phyloP scores from a whole-genome alignment of 208 protist genomes.

The Leishmania amazonensis region DNA sequence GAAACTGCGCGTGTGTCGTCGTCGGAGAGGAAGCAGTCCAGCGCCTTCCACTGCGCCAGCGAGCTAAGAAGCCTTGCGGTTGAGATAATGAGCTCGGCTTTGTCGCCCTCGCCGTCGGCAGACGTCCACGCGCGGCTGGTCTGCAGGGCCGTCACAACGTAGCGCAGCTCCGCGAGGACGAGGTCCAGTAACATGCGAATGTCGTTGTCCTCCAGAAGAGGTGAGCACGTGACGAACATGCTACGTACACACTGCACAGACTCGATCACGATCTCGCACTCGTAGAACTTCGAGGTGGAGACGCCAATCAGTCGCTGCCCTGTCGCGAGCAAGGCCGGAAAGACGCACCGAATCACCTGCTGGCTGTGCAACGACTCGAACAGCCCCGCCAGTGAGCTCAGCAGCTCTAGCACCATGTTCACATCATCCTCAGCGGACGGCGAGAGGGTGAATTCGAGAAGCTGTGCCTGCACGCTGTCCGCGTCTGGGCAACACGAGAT shows the following conservation, averaged over 20 bases:
- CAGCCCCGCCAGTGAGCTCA: conserved; percentile 42
- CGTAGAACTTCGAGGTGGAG: conserved; percentile 32
- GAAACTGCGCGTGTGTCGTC: conserved; percentile 41
- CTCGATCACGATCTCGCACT: conserved; percentile 44
- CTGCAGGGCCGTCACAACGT: conserved; percentile 15
- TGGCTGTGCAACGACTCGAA: conserved; percentile 51
- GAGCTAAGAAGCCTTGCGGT: conserved; percentile 53
- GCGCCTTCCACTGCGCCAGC: conserved; percentile 65
- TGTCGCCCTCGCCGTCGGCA: conserved; percentile 52
- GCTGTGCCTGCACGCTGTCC: conserved; percentile 16
- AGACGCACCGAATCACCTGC: conserved; percentile 39
- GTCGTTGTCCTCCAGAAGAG: conserved; percentile 40
- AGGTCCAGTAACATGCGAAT: conserved; percentile 41
- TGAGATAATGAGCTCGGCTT: conserved; percentile 44
- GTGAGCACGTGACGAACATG: conserved; percentile 53
- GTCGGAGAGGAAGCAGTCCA: conserved; percentile 70
- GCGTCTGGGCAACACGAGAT: conserved; percentile 35
- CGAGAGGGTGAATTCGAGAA: conserved; percentile 12
- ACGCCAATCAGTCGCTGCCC: conserved; percentile 34
- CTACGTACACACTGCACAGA: conserved; percentile 39
- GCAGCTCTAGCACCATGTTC: conserved; percentile 37
- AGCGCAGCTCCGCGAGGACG: conserved; percentile 35
- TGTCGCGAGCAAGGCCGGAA: conserved; percentile 28
- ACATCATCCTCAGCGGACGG: conserved; percentile 18
- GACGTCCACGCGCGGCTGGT: conserved; percentile 33